Evolutionary conservation across 2,329 filamentous ascomycete species (phyloP), one percentile per base, ranked within the genome.

Genomic region (Fusarium sp.): DNA sequence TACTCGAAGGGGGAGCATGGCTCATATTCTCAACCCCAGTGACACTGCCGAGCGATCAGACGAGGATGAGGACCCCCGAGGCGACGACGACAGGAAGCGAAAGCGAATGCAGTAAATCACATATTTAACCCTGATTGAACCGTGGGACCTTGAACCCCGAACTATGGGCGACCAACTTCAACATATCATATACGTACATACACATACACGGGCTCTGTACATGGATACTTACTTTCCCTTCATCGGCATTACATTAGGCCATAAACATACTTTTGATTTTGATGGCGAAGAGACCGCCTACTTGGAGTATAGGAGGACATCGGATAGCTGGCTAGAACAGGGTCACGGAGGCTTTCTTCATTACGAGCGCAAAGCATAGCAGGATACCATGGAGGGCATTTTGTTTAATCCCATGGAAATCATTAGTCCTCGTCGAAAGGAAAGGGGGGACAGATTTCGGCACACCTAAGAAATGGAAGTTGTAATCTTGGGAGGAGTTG

Each of bases 11-110:
- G 88, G 89, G 30, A 90, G 89, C 80, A 90, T 90, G 88, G 89
- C 89, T 1, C 89, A 90, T 68, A 90, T 90, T 24, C 82, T 90
- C n/a, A 90, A 90, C 75, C 88, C 88, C 2, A 88, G 88, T 30
- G 87, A 89, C 59, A 89, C 86, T 26, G 84, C 84, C 11, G 88
- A 89, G 79, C 83, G 87, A 42, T 86, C 87, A 11, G 87, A 89
- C 34, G 88, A 90, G 64, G 88, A 89, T 63, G 87, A 88, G 51
- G 87, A 89, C 48, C 83, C 83, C 1, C 82, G 88, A 38, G 88
- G 86, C 28, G 88, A 90, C 28, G 88, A 89, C 17, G 89, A 90
- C 73, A 84, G 89, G 50, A 92, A 92, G 80, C 85, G 90, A 65
- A 91, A 91, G 81, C 85, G 90, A 62, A 82, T 91, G 75, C 84